Conservation (phyloP, 2,329 filamentous ascomycete species). For the Sporothrix brunneoviolacea region DNA sequence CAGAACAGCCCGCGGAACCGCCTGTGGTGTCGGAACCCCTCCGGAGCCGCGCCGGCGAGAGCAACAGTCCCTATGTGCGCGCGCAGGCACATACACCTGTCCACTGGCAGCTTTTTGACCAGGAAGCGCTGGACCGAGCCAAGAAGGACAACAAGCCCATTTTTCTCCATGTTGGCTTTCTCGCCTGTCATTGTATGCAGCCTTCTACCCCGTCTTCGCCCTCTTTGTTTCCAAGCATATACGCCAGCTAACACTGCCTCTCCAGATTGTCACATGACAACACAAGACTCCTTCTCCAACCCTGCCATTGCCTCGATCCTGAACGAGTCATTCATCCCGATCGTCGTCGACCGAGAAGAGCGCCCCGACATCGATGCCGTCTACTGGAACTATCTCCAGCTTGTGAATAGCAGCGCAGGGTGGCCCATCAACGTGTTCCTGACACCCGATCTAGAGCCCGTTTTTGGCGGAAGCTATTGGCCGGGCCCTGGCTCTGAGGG, state of each 20-base stretch:
- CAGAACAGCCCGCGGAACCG: background rate
- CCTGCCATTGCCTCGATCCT: slow-evolving; percentile 71
- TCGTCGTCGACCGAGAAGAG: slow-evolving; percentile 90
- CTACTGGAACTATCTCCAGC: slow-evolving; percentile 98
- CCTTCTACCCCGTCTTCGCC: background rate
- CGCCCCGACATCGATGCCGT: slow-evolving; percentile 90
- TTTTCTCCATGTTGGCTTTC: slow-evolving; percentile 92
- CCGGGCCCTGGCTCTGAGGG: slow-evolving; percentile 63
- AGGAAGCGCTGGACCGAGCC: slow-evolving; percentile 69
- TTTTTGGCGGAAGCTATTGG: slow-evolving; percentile 97
- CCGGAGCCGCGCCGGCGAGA: slow-evolving; percentile 32
- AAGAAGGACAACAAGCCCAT: slow-evolving; percentile 78
- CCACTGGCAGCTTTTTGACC: slow-evolving; percentile 83
- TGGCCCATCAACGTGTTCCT: slow-evolving; percentile 98
- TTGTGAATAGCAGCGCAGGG: slow-evolving; percentile 80
- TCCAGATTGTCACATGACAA: slow-evolving; percentile 83
- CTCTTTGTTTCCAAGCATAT: slow-evolving; percentile 25
- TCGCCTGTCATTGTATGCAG: slow-evolving; percentile 82
- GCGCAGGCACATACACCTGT: slow-evolving; percentile 76
- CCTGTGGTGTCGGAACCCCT: slow-evolving; percentile 22
- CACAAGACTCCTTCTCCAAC: slow-evolving; percentile 84
- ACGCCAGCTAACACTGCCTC: background rate
- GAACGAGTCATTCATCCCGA: slow-evolving; percentile 81
- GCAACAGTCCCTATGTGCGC: slow-evolving; percentile 53
- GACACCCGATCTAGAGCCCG: slow-evolving; percentile 83